Evolutionary conservation across 2,329 filamentous ascomycete species (phyloP), one percentile per base, ranked within the genome.

Genomic region (Fusarium buxicola): DNA sequence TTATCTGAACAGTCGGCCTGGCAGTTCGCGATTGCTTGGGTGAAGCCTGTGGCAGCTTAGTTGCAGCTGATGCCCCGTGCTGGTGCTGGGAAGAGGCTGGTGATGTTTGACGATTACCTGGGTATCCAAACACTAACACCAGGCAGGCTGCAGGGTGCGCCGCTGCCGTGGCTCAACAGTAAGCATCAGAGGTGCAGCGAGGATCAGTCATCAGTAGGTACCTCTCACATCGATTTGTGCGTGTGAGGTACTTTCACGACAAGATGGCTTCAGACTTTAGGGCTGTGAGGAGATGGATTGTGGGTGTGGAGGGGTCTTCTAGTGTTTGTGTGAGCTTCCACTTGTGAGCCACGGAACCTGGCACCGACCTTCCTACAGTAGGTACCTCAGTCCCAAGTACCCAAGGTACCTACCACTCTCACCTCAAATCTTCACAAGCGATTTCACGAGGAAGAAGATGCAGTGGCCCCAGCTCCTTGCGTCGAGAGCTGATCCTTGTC

Each of bases 391-490:
- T 31, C 13, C 18, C 8, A 63, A 58, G 63, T 66, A 66, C 57
- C 50, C 11, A 38, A 38, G 34, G 24, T 49, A 15, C 31, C 43
- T 35, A n/a, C 24, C 25, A 12, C 35, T 45, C 35, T 31, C 25
- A 34, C 40, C 31, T 8, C 10, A 36, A 28, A 47, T 55, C 48
- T 60, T 60, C 41, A 43, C 49, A 48, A 55, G 31, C 21, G 16
- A 13, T 34, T 34, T 13, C 32, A 13, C n/a, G 35, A 16, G 12
- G n/a, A 38, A 56, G 57, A 65, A 65, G 57, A 60, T 56, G 63
- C 55, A 66, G 47, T 63, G 63, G 63, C 50, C 53, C 58, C 54
- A 66, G 62, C 62, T 66, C 53, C 55, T 65, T 62, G 53, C 39
- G 62, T 30, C 27, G 21, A 47, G 31, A 60, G 48, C 53, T 61